Percentiles rank a stretch among this genome's conserved stretches.
Conservation (phyloP, 2,329 filamentous ascomycete genomes). For the Calonectria henricotiae region DNA sequence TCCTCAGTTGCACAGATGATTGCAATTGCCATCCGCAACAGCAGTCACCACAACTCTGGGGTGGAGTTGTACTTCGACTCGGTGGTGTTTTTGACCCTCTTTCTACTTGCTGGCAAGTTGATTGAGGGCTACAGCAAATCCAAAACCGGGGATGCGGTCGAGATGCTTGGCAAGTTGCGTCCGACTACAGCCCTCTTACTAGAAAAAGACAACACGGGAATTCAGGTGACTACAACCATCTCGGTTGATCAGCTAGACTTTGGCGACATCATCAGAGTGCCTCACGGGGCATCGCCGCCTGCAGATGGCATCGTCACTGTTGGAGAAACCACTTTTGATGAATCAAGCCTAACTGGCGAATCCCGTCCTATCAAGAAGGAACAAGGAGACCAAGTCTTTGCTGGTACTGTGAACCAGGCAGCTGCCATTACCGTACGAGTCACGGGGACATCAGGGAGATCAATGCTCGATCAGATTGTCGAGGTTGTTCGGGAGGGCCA, state of each 20-base stretch:
- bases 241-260: constrained; percentile 81
- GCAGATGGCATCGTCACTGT: constrained; percentile 81
- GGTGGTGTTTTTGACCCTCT: constrained; percentile 92
- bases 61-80: constrained; percentile 86
- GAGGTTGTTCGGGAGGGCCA: constrained; percentile 84
- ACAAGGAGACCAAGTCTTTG: constrained; percentile 76
- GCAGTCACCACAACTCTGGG: constrained; percentile 41
- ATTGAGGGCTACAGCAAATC: constrained; percentile 94
- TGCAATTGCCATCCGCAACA: constrained; percentile 66
- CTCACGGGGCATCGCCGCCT: constrained; percentile 86
- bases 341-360: constrained; percentile 91
- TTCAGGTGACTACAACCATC: constrained; percentile 61
- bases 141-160: constrained; percentile 89
- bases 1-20: constrained; percentile 86
- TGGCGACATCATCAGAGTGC: constrained; percentile 82
- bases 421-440: constrained; percentile 75
- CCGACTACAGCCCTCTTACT: constrained; percentile 84
- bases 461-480: constrained; percentile 87
- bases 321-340: constrained; percentile 83
- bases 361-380: constrained; percentile 78
- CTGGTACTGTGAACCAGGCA: constrained; percentile 83
- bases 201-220: constrained; percentile 59
- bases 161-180: constrained; percentile 82
- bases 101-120: constrained; percentile 82
- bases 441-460: constrained; percentile 77